Evolutionary conservation across 2,329 filamentous ascomycete genomes (phyloP).

Genomic region (Aspergillus eucalypticola): DNA sequence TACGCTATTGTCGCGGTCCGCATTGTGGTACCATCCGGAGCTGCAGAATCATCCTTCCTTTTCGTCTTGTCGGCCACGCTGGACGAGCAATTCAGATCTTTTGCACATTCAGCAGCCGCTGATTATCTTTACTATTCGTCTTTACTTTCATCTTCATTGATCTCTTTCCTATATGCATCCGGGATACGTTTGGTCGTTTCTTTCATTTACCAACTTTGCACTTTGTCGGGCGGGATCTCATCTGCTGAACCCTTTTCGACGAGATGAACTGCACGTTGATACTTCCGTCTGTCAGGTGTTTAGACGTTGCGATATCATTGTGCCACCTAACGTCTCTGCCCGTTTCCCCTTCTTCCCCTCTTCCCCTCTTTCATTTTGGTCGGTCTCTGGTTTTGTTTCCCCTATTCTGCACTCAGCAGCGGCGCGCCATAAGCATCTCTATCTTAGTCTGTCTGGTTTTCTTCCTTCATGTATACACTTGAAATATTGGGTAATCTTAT

Average conservation of each 20-base stretch:
- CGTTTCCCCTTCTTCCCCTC: not conserved
- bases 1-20: constrained; percentile 23
- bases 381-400: not conserved
- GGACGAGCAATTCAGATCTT: not conserved
- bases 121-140: not conserved
- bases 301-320: not conserved
- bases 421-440: not conserved
- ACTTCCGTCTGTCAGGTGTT: not conserved
- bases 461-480: constrained; percentile 8
- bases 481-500: constrained; percentile 14
- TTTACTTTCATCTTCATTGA: not conserved
- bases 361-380: not conserved
- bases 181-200: not conserved
- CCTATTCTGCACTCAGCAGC: not conserved
- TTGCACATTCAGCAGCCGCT: not conserved
- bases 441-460: constrained; percentile 4
- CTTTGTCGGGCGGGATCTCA: too few species aligned
- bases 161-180: not conserved
- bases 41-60: constrained; percentile 10
- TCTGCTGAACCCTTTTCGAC: too few species aligned
- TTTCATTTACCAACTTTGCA: too few species aligned
- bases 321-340: constrained; percentile 2
- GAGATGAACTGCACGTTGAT: too few species aligned
- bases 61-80: constrained; percentile 1
- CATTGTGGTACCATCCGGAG: constrained; percentile 4